Base-by-base conservation (phyloP, 805 yeast genomes). In the Priceomyces carsonii region DNA sequence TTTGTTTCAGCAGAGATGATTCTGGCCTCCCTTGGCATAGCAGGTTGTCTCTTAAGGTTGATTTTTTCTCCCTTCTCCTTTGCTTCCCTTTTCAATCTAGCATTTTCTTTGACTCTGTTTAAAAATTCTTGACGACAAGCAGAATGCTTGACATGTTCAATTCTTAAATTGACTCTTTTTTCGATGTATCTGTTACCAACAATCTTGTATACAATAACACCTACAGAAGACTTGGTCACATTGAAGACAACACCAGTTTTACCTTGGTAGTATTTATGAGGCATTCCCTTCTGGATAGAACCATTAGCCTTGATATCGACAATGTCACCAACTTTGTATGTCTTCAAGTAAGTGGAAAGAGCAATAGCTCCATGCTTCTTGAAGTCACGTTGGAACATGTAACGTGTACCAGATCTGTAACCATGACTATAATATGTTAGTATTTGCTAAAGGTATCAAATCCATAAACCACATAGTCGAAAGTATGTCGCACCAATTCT, bases 201-300 rank as follows among this genome's bases (percentile, higher is more conserved):
- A 72, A 90, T 82, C 85, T 93, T 93, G 95, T 93, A 85, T 71
- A 93, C 73, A 66, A 93, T 87, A 61, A 93, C 93, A 85, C 99
- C 99, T 54, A 93, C 98, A 52, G 99, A 79, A 50, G 95, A 76
- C 82, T 87, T 93, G 85, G 99, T 91, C 58, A 93, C 95, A 83
- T 93, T 93, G 95, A 82, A 93, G 55, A 93, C 82, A 61, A 93
- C 87, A 84, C 99, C 99, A 56, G 99, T 93, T 84, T 90, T 93
- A 77, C 99, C 99, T 82, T 93, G 97, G 96, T 93, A 93, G 85
- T 80, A 90, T 81, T 93, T 93, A 89, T 88, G 96, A 73, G 99
- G 99, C 96, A 93, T 88, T 87, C 98, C 97, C 85, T 91, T 90
- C 73, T 93, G 98, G 81, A 90, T 80, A 57, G 99, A 80, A 82